Percentiles rank a stretch among this genome's conserved stretches.
Conservation (phyloP, 2,329 filamentous ascomycete genomes). For the Alternaria gansuensis region DNA sequence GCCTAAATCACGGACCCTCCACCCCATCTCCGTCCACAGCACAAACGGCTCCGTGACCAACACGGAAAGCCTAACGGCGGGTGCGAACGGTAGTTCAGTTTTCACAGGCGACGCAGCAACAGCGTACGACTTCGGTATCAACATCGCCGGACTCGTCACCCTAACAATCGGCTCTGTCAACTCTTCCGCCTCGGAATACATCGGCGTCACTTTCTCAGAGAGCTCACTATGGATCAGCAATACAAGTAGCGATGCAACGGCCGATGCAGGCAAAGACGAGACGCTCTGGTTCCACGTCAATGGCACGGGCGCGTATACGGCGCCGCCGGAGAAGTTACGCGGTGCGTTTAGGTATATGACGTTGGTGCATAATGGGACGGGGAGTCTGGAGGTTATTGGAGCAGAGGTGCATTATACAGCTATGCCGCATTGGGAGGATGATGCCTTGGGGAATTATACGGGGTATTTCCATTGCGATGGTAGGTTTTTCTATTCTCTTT, state of each 20-base stretch:
- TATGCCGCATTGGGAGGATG: constrained; percentile 54
- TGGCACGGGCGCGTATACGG: constrained; percentile 54
- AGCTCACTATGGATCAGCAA: constrained; percentile 61
- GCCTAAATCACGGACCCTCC: constrained; percentile 48
- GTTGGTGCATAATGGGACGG: constrained; percentile 56
- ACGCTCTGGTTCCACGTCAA: constrained; percentile 59
- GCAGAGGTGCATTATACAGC: constrained; percentile 58
- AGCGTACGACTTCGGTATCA: constrained; percentile 55
- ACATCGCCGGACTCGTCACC: constrained; percentile 55
- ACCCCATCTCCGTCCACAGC: constrained; percentile 48
- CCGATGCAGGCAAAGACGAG: constrained; percentile 58
- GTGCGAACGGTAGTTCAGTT: constrained; percentile 38
- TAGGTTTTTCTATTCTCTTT: constrained; percentile 19
- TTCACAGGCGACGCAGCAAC: constrained; percentile 52
- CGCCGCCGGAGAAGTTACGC: constrained; percentile 54
- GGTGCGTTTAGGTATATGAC: constrained; percentile 60
- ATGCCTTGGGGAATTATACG: constrained; percentile 49
- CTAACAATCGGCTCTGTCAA: constrained; percentile 49
- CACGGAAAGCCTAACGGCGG: constrained; percentile 43
- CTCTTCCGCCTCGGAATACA: constrained; percentile 47
- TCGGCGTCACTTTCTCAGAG: constrained; percentile 56
- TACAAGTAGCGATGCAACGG: constrained; percentile 58
- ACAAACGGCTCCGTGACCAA: constrained; percentile 53
- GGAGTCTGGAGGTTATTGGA: constrained; percentile 50
- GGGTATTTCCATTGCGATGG: constrained; percentile 57